Base-by-base conservation (phyloP, 768 basidiomycete genomes). In the Suillus hirtellus region DNA sequence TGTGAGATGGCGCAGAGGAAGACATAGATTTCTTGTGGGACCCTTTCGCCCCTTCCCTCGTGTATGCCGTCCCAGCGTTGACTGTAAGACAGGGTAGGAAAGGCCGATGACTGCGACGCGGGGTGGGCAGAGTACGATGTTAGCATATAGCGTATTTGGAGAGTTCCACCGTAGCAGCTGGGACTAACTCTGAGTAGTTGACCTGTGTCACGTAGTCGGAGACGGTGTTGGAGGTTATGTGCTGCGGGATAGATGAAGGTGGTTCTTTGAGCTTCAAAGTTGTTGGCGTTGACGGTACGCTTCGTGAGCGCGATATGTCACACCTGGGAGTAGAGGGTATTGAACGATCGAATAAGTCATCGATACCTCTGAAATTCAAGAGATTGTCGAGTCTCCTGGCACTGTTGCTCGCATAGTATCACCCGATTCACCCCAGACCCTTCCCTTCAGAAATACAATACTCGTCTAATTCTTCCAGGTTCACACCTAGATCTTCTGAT, bases 401-500 rank as follows among this genome's bases (percentile, higher is more conserved):
- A 5, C 86, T 86, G 71, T 86, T 85, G 5, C 84, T 74, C 8
- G 86, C 85, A 73, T 92, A 27, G 27, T 27, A 92, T 42, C 88
- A 82, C n/a, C n/a, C n/a, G n/a, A n/a, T n/a, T n/a, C n/a, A n/a
- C 31, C 82, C 80, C 63, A 93, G 73, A 68, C 93, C 92, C 68
- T 78, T 79, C 21, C 84, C 90, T 73, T 93, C 92, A 1, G 83
- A 78, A n/a, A 75, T 71, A 60, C 81, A 82, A 68, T 90, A 92
- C 63, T 89, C 88, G 31, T 70, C 76, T 60, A 95, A 77, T 72
- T 94, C 92, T 9, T 89, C 84, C 27, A 91, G 62, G 49, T 80
- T 82, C 1, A 91, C 81, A 19, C 92, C 92, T 17, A 93, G 79
- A 60, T 93, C 92, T n/a, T 85, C 85, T 35, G 94, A 78, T 10